Conservation (phyloP, 2,329 filamentous ascomycete genomes). For the Nothopassalora personata region DNA sequence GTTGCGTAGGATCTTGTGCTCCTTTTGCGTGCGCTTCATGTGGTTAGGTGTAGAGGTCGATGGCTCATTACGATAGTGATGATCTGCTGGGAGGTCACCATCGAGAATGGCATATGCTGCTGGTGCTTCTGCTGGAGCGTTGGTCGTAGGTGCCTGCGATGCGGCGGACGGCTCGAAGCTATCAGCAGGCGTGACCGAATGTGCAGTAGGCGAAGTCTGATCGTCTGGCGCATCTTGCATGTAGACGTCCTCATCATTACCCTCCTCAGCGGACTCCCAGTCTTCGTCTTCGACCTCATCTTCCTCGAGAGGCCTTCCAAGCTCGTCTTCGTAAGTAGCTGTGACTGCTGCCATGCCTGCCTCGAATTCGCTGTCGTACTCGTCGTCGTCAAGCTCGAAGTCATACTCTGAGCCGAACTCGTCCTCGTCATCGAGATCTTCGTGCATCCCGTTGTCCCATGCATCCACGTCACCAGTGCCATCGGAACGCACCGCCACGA, state of each 20-base stretch:
- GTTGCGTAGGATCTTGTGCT: constrained; percentile 52
- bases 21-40: constrained; percentile 51
- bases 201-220: constrained; percentile 20
- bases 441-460: constrained; percentile 19
- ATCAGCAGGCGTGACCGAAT: constrained; percentile 18
- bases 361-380: constrained; percentile 27
- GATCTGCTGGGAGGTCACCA: constrained; percentile 37
- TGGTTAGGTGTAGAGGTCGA: constrained; percentile 27
- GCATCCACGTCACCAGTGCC: constrained; percentile 23
- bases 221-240: constrained; percentile 22
- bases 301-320: constrained; percentile 38
- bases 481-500: constrained; percentile 42
- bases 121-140: constrained; percentile 9
- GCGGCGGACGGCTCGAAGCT: not conserved
- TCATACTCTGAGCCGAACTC: constrained; percentile 10
- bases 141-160: not conserved
- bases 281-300: constrained; percentile 42
- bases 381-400: constrained; percentile 25
- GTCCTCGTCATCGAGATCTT: constrained; percentile 38
- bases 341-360: constrained; percentile 25
- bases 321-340: constrained; percentile 38
- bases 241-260: constrained; percentile 16
- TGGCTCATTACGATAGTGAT: constrained; percentile 36
- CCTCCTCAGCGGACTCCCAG: constrained; percentile 34
- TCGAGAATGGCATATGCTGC: constrained; percentile 36